These are phyloP conservation scores for Candida ovalis DNA, from an alignment of 805 yeast genomes.

Conservation along the genomic window DNA sequence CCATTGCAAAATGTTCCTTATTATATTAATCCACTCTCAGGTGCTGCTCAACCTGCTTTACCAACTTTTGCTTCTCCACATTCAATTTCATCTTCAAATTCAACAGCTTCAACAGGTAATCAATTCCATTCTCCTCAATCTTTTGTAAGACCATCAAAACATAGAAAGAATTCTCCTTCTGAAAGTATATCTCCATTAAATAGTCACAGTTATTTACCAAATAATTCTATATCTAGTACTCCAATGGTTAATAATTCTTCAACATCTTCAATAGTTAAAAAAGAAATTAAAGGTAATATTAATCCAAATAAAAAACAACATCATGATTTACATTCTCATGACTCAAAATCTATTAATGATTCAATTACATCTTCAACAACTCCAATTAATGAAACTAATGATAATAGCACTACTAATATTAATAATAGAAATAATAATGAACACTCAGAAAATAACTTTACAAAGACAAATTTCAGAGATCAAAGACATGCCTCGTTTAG, in stretches of 20 bases:
- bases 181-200: slow-evolving; percentile 14
- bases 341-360: too few species aligned
- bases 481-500: slow-evolving; percentile 58
- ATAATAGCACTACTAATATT: too few species aligned
- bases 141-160: slow-evolving; percentile 10
- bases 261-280: background rate
- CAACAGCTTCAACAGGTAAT: slow-evolving; percentile 7
- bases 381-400: too few species aligned
- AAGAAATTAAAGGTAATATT: background rate
- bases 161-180: slow-evolving; percentile 11
- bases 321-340: background rate
- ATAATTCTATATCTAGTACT: background rate
- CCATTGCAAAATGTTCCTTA: background rate
- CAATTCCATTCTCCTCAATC: slow-evolving; percentile 17
- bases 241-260: background rate
- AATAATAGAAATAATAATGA: background rate
- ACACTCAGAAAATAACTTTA: background rate
- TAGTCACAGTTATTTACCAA: slow-evolving; percentile 3
- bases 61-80: slow-evolving; percentile 17
- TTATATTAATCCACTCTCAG: slow-evolving; percentile 3
- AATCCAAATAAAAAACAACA: slow-evolving; percentile 4
- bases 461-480: slow-evolving; percentile 21
- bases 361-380: background rate
- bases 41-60: background rate
- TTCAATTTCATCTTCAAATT: slow-evolving; percentile 16